Evolutionary conservation across 2,329 filamentous ascomycete genomes (phyloP).

Genomic region (Pezicula carpinea): DNA sequence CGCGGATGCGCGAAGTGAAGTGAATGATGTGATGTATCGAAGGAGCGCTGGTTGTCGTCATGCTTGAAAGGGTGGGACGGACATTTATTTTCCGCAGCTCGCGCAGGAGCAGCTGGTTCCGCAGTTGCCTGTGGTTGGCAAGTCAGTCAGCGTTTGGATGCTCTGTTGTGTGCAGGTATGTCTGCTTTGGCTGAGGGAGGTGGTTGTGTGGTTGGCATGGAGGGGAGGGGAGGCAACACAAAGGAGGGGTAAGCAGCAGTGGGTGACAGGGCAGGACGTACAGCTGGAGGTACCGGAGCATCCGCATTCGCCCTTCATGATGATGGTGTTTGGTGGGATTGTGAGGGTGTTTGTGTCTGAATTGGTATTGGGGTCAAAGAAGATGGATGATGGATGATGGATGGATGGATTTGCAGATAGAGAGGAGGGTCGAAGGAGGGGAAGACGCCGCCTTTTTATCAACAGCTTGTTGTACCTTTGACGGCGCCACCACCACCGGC

Average conservation of each 20-base stretch:
- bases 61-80: neutral
- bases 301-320: slow-evolving; percentile 35
- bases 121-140: slow-evolving; percentile 20
- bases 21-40: neutral
- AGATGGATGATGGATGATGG: too few relatives aligned
- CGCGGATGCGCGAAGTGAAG: neutral
- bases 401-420: too few relatives aligned
- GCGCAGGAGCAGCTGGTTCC: slow-evolving; percentile 30
- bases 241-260: slow-evolving; percentile 3
- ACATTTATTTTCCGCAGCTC: slow-evolving; percentile 32
- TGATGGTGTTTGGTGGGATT: slow-evolving; percentile 15
- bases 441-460: too few relatives aligned
- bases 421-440: too few relatives aligned
- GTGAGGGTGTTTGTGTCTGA: neutral
- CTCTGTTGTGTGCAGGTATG: neutral
- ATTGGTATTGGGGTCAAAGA: neutral
- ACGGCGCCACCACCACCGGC: too few relatives aligned
- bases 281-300: slow-evolving; percentile 32
- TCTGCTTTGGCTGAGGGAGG: neutral
- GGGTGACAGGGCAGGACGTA: slow-evolving; percentile 22
- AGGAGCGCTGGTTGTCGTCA: neutral
- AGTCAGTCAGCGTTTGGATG: neutral
- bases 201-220: neutral
- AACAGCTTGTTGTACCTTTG: too few relatives aligned
- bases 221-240: neutral